phyloP scores from a whole-genome alignment of 2,329 filamentous ascomycete species.

The Paramyrothecium roridum region DNA sequence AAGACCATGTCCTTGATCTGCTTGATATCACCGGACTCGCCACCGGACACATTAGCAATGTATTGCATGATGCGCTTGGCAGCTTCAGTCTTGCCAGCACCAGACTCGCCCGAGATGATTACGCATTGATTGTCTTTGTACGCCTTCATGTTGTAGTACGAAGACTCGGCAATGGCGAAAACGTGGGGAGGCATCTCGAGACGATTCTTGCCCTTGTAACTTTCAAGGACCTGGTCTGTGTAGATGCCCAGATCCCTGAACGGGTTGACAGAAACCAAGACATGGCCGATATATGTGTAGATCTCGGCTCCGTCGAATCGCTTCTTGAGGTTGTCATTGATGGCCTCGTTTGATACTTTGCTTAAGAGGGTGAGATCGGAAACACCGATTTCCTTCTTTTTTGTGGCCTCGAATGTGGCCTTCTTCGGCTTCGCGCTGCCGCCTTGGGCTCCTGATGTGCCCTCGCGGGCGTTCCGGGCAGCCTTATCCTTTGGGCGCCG shows the following conservation, averaged over 20 bases:
- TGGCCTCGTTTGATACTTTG: slow-evolving; percentile 98
- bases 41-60: slow-evolving; percentile 93
- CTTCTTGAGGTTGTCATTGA: slow-evolving; percentile 99
- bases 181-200: slow-evolving; percentile 94
- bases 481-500: slow-evolving; percentile 38
- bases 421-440: slow-evolving; percentile 75
- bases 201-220: slow-evolving; percentile 95
- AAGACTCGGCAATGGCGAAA: slow-evolving; percentile 91
- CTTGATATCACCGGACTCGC: slow-evolving; percentile 80
- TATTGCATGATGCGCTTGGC: slow-evolving; percentile 99
- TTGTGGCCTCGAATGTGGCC: slow-evolving; percentile 90
- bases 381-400: slow-evolving; percentile 99
- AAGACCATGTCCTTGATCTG: slow-evolving; percentile 99
- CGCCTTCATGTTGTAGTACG: slow-evolving; percentile 99
- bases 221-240: slow-evolving; percentile 88
- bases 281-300: slow-evolving; percentile 99
- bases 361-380: slow-evolving; percentile 96
- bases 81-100: slow-evolving; percentile 96
- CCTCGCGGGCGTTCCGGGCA: slow-evolving; percentile 33
- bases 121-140: slow-evolving; percentile 99
- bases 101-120: slow-evolving; percentile 97
- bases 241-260: slow-evolving; percentile 98
- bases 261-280: slow-evolving; percentile 97
- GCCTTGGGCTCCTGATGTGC: slow-evolving; percentile 30
- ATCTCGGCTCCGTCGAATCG: slow-evolving; percentile 97